A percentile compares a stretch with the other conserved stretches of the same genome.
These are phyloP conservation scores for Coriaria nepalensis DNA, from an alignment of 306 rosid genomes.

Conservation along the genomic window DNA sequence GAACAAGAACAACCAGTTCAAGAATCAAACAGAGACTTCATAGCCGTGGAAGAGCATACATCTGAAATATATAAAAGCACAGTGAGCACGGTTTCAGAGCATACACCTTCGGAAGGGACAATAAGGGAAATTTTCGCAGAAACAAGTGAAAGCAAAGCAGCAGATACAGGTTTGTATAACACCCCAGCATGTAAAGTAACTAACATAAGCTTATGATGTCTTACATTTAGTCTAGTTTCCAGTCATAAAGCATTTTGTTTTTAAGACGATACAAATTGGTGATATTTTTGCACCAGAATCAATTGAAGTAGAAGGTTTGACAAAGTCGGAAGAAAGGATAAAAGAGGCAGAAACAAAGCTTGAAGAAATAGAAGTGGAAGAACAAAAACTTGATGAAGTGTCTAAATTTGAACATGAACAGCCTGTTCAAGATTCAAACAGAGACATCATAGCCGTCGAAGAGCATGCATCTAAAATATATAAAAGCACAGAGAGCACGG, in stretches of 20 bases:
- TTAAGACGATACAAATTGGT: no score
- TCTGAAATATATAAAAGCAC: conserved; percentile 8
- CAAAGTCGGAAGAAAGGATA: conserved; percentile 7
- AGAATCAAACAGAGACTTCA: background rate
- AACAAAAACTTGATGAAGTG: no score
- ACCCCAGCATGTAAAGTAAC: no score
- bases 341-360: conserved; percentile 6
- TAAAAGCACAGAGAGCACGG: no score
- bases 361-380: no score
- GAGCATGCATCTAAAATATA: no score
- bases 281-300: conserved; percentile 6
- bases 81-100: conserved; percentile 3
- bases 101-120: conserved; percentile 7
- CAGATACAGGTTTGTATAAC: conserved; percentile 8
- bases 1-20: conserved; percentile 15
- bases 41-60: conserved; percentile 10
- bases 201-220: no score
- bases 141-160: conserved; percentile 6
- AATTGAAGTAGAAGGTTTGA: conserved; percentile 12
- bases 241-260: no score
- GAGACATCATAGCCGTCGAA: no score
- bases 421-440: no score
- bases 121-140: conserved; percentile 8
- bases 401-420: no score
- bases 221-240: no score